Evolutionary conservation across 192 early-diverging fungal species (phyloP), one percentile per base, ranked within the genome.

Genomic region (Coemansia guatemalensis): DNA sequence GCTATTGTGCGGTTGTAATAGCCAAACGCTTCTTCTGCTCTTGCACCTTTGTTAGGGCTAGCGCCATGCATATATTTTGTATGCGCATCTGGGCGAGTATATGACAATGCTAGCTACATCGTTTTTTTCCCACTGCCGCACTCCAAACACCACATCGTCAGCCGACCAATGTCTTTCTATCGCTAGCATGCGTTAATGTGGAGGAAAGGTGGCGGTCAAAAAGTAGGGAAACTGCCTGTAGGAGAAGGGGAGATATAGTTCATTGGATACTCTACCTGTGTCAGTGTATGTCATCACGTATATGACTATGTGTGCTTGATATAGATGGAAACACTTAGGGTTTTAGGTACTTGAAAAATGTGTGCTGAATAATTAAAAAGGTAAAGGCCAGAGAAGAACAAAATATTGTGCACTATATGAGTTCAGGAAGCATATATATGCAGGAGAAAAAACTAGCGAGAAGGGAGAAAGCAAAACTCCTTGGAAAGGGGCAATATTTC

Each of bases 211-310:
- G 39, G 39, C 39, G 53, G 9, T 4, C 30, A 35, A 4, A 35
- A 27, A 62, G 52, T 22, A 52, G 26, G 47, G 48, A 62, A 33
- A 33, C 21, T 24, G 22, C 21, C 12, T 25, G 22, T 23, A 21
- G 63, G 17, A 30, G 1, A 30, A 35, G 35, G 22, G 57, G 47
- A 53, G 47, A 53, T 58, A 57, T 30, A 44, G 39, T 44, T 17
- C 39, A 26, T 22, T 60, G 25, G 59, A 32, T 62, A 62, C 60
- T 41, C 54, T 76, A 76, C 74, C 74, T 76, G 57, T 76, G 35
- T 76, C 74, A 17, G 64, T 67, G 47, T 76, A 76, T 64, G 65
- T 53, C 60, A 67, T 41, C 24, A 22, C 9, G 35, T 39, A 39
- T 39, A 39, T 39, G 35, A 39, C 35, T 8, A 5, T 17, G 39